Evolutionary conservation across 1,284 basidiomycete species (phyloP).

Genomic region (Leccinum griseonigrum): DNA sequence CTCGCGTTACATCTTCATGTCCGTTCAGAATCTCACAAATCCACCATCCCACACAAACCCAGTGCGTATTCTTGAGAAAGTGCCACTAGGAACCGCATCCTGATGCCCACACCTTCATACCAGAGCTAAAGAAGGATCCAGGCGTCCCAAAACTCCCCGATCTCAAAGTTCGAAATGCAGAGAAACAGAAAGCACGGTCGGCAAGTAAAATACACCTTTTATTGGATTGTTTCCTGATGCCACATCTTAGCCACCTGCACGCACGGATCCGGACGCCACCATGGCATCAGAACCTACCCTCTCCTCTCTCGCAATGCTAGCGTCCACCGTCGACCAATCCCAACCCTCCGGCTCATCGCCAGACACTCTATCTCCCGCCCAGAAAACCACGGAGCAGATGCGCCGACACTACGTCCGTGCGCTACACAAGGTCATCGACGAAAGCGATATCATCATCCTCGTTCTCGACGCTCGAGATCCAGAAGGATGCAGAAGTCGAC

Average conservation of each 20-base stretch:
- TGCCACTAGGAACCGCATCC: not conserved
- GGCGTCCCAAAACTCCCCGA: conserved; percentile 75
- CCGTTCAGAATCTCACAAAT: conserved; percentile 44
- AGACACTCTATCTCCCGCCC: conserved; percentile 23
- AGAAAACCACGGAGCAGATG: conserved; percentile 64
- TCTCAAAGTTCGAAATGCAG: conserved; percentile 60
- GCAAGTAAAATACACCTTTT: conserved; percentile 23
- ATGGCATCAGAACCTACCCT: conserved; percentile 76
- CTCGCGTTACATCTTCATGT: conserved; percentile 3
- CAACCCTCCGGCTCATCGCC: conserved; percentile 32
- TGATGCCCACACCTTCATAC: not conserved
- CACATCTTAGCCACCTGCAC: conserved; percentile 19
- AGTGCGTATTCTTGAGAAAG: conserved; percentile 38
- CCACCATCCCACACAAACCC: conserved; percentile 49
- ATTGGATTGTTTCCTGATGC: not conserved
- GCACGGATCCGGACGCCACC: conserved; percentile 51
- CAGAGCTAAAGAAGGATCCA: conserved; percentile 81
- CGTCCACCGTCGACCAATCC: conserved; percentile 35
- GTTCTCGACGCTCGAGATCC: conserved; percentile 92
- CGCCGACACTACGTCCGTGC: conserved; percentile 70
- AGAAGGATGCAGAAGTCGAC: conserved; percentile 81
- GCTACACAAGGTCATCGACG: conserved; percentile 90
- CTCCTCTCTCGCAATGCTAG: conserved; percentile 52
- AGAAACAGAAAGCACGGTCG: conserved; percentile 44
- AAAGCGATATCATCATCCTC: conserved; percentile 87